Conservation (phyloP, 805 yeast species). For the Blastobotrys americana region DNA sequence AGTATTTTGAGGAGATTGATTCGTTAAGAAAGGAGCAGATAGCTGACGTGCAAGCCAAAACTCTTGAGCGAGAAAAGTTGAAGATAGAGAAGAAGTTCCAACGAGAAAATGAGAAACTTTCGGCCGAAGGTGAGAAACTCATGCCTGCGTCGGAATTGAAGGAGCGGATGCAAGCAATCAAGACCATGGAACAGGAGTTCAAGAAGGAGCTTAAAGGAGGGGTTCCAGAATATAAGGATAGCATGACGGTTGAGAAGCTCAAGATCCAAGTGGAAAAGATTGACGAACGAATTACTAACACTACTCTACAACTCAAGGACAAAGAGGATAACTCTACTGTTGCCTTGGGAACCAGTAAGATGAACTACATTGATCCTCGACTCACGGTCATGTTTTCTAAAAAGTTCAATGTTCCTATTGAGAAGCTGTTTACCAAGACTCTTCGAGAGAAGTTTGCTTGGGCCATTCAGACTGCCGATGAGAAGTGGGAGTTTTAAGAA, state of each 20-base stretch:
- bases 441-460: conserved; percentile 87
- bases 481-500: conserved; percentile 69
- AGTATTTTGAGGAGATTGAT: conserved; percentile 60
- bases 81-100: conserved; percentile 56
- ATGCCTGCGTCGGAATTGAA: conserved; percentile 51
- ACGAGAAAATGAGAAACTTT: conserved; percentile 70
- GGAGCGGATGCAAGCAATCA: conserved; percentile 46
- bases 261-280: conserved; percentile 62
- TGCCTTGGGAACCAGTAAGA: conserved; percentile 85
- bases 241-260: conserved; percentile 59
- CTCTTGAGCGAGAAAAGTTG: conserved; percentile 60
- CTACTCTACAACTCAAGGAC: conserved; percentile 72
- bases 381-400: conserved; percentile 83
- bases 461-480: conserved; percentile 91
- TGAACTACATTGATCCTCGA: conserved; percentile 93
- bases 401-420: conserved; percentile 81
- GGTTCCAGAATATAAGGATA: conserved; percentile 42
- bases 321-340: conserved; percentile 93
- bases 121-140: conserved; percentile 47
- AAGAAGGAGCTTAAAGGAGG: conserved; percentile 53
- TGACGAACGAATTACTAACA: conserved; percentile 62
- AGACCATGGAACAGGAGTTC: conserved; percentile 37
- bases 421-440: conserved; percentile 85
- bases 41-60: conserved; percentile 46
- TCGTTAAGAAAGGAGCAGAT: conserved; percentile 62